These are phyloP conservation scores for Phytopythium montanum DNA, from an alignment of 352 stramenopile genomes.

Conservation along the genomic window DNA sequence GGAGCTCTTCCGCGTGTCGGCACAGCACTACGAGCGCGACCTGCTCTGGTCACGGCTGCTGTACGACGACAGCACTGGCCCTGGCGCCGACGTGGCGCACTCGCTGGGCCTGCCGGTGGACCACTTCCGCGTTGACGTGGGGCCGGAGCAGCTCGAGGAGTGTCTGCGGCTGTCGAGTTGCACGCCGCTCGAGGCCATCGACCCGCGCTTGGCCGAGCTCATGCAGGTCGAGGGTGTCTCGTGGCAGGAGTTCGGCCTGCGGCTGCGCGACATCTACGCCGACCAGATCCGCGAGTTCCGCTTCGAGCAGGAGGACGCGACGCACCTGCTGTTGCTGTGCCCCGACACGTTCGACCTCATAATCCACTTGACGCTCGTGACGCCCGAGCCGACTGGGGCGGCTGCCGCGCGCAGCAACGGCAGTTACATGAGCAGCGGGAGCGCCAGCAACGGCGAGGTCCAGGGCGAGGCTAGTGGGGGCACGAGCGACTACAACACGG, in stretches of 20 bases:
- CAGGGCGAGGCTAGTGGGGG: neutral
- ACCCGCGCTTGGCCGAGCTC: slow-evolving; percentile 67
- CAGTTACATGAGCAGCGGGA: slow-evolving; percentile 15
- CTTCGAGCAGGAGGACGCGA: slow-evolving; percentile 72
- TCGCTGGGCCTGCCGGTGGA: slow-evolving; percentile 47
- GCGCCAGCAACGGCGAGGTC: slow-evolving; percentile 1
- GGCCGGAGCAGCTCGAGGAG: slow-evolving; percentile 78
- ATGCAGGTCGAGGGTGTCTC: slow-evolving; percentile 59
- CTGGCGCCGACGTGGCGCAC: slow-evolving; percentile 45
- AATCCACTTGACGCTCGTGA: slow-evolving; percentile 81
- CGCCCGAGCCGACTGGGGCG: slow-evolving; percentile 13
- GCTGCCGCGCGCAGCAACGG: slow-evolving; percentile 11
- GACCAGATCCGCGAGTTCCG: slow-evolving; percentile 84
- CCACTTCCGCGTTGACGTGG: slow-evolving; percentile 72
- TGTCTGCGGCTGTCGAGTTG: slow-evolving; percentile 80
- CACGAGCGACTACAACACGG: slow-evolving; percentile 13
- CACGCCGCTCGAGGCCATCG: slow-evolving; percentile 72
- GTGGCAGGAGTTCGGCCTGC: slow-evolving; percentile 76
- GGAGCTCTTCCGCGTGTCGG: slow-evolving; percentile 75
- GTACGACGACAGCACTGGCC: slow-evolving; percentile 55
- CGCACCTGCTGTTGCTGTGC: slow-evolving; percentile 78
- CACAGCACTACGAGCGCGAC: slow-evolving; percentile 82
- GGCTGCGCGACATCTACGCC: slow-evolving; percentile 73
- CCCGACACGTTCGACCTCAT: slow-evolving; percentile 82
- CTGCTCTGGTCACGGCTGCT: slow-evolving; percentile 82